Evolutionary conservation across 225 moss, liverwort and hornwort species (phyloP).

Genomic region (Polytrichum formosum): DNA sequence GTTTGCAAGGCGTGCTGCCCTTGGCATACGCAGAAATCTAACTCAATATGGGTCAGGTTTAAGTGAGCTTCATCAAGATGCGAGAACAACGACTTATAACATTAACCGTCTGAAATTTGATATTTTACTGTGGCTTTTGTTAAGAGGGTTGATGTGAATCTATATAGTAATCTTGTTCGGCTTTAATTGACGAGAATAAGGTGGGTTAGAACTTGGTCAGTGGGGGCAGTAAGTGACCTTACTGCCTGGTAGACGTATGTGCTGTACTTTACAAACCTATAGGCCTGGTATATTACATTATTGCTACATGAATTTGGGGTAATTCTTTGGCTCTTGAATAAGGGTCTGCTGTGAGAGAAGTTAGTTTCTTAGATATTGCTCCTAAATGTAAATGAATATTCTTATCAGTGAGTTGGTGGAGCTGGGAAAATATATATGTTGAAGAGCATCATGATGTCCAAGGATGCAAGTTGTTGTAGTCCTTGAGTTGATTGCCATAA

Average conservation of each 20-base stretch:
- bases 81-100: too few species aligned
- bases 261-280: neutral
- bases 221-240: neutral
- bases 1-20: constrained; percentile 38
- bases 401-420: too few species aligned
- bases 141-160: neutral
- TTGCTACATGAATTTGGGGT: too few species aligned
- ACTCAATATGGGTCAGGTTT: neutral
- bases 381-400: too few species aligned
- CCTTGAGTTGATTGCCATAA: too few species aligned
- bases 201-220: neutral
- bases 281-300: neutral
- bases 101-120: too few species aligned
- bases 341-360: too few species aligned
- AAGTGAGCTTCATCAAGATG: neutral
- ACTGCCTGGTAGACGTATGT: neutral
- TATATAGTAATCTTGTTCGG: neutral
- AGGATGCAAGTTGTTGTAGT: too few species aligned
- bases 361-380: too few species aligned
- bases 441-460: too few species aligned
- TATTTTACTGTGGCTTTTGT: neutral
- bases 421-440: too few species aligned
- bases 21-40: constrained; percentile 45
- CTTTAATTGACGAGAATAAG: constrained; percentile 2
- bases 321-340: too few species aligned